Percentiles rank a stretch among this genome's conserved stretches.
Conservation (phyloP, 805 yeast species). For the Ogataea glucozyma region DNA sequence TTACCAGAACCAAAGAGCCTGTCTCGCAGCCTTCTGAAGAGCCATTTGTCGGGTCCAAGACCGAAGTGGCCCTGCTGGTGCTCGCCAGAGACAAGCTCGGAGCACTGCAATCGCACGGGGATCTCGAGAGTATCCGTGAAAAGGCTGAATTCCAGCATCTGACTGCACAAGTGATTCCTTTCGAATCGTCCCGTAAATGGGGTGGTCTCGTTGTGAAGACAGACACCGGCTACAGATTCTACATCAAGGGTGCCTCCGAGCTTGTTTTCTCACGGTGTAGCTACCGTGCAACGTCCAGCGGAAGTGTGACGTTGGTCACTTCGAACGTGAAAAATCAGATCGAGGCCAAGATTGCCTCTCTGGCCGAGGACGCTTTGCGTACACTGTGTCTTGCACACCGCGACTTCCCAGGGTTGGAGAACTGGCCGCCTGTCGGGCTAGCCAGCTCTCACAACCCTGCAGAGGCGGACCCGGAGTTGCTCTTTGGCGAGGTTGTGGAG, state of each 20-base stretch:
- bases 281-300: constrained; percentile 36
- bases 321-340: constrained; percentile 33
- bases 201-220: constrained; percentile 70
- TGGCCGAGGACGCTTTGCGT: constrained; percentile 80
- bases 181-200: constrained; percentile 92
- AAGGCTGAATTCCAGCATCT: constrained; percentile 33
- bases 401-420: constrained; percentile 50
- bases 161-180: constrained; percentile 77
- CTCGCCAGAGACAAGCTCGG: constrained; percentile 62
- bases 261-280: constrained; percentile 67
- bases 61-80: constrained; percentile 84
- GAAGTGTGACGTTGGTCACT: constrained; percentile 31
- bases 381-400: constrained; percentile 86
- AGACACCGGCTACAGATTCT: constrained; percentile 56
- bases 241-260: constrained; percentile 94
- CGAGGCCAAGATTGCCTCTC: constrained; percentile 38
- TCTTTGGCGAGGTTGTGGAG: constrained; percentile 39
- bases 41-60: constrained; percentile 85
- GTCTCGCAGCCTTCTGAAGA: constrained; percentile 36
- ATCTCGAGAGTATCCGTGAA: constrained; percentile 50
- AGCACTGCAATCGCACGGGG: constrained; percentile 39
- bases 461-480: constrained; percentile 45
- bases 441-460: constrained; percentile 34
- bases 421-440: constrained; percentile 71
- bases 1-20: constrained; percentile 35